Conservation (phyloP, 2,329 filamentous ascomycete genomes). For the Tolypocladium sp. region DNA sequence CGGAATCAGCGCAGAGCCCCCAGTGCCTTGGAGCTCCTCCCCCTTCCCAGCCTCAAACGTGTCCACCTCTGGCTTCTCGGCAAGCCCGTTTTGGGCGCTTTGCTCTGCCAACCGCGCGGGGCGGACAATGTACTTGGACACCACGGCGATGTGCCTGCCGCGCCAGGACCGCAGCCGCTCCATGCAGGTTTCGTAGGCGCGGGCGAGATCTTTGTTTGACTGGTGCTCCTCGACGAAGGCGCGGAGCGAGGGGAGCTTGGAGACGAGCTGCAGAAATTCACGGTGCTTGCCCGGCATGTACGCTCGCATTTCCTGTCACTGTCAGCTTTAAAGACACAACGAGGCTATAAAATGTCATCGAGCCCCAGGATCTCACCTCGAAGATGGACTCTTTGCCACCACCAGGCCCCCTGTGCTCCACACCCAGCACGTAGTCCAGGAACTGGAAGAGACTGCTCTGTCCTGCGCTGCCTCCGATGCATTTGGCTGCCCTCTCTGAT, state of each 20-base stretch:
- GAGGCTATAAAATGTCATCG: too few species aligned
- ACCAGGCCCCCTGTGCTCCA: constrained; percentile 4
- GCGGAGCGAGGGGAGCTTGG: constrained; percentile 5
- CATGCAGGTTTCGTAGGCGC: too few species aligned
- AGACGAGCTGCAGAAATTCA: constrained; percentile 5
- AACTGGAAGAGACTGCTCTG: constrained; percentile 12
- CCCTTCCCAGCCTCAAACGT: too few species aligned
- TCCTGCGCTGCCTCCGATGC: constrained; percentile 10
- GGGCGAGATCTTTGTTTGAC: constrained; percentile 1
- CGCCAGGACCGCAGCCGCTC: constrained; percentile 9
- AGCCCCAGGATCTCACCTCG: too few species aligned
- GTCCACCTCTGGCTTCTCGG: too few species aligned
- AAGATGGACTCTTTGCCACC: constrained; percentile 4
- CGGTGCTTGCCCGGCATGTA: constrained; percentile 11
- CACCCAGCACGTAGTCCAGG: constrained; percentile 8
- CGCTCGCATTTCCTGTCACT: constrained; percentile 3
- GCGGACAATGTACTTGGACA: constrained; percentile 10
- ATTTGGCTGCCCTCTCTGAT: constrained; percentile 3
- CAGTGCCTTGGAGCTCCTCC: constrained; percentile 6
- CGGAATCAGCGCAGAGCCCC: constrained; percentile 7
- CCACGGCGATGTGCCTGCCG: constrained; percentile 9
- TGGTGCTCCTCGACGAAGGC: constrained; percentile 3
- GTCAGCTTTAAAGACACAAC: too few species aligned
- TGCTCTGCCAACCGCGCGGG: too few species aligned
- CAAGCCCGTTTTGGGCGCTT: neutral